Evolutionary conservation across 306 rosid species (phyloP).

Genomic region (Corylus heterophylla): DNA sequence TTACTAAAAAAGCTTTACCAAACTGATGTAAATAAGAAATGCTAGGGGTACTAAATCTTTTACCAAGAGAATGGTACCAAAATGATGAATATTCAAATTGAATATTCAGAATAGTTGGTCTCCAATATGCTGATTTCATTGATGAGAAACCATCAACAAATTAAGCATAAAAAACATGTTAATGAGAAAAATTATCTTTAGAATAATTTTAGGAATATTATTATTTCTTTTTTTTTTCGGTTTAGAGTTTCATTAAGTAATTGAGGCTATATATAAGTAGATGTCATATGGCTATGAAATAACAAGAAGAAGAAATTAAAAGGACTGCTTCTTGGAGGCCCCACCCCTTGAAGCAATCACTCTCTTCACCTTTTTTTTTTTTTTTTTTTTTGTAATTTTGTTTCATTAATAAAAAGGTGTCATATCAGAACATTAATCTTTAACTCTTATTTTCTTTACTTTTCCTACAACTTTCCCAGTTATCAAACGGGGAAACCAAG

Average conservation of each 20-base stretch:
- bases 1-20: no score
- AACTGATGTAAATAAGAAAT: no score
- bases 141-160: constrained; percentile 10
- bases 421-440: not conserved
- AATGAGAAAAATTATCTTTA: not conserved
- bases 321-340: not conserved
- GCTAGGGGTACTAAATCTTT: no score
- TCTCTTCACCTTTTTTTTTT: not conserved
- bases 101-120: not conserved
- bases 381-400: no score
- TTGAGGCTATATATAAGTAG: not conserved
- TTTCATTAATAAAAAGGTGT: not conserved
- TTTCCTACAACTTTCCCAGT: not conserved
- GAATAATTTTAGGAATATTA: not conserved
- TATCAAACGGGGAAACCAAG: not conserved
- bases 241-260: not conserved
- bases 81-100: not conserved
- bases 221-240: not conserved
- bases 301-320: not conserved
- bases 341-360: not conserved
- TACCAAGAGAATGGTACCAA: no score
- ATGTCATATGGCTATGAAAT: constrained; percentile 1
- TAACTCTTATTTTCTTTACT: not conserved
- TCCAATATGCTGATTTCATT: constrained; percentile 18
- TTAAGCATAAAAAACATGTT: not conserved